Evolutionary conservation across 768 basidiomycete genomes (phyloP), one percentile per base, ranked within the genome.

Genomic region (Boletus sp.): DNA sequence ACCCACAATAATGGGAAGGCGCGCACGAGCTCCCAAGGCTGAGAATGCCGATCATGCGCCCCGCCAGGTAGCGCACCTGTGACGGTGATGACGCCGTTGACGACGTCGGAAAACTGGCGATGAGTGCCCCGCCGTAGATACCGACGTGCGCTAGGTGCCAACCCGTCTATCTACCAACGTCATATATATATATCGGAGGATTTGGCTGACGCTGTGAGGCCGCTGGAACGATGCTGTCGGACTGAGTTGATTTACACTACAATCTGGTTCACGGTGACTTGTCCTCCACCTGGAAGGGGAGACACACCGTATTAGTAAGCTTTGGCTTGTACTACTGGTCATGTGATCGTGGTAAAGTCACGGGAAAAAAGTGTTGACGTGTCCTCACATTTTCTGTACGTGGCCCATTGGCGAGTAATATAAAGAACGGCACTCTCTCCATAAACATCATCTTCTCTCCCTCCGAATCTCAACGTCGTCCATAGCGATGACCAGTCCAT

Each of bases 271-370:
- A n/a, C n/a, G n/a, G n/a, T n/a, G n/a, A n/a, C n/a, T n/a, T n/a
- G n/a, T n/a, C n/a, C n/a, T n/a, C n/a, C n/a, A n/a, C n/a, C n/a
- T n/a, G n/a, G n/a, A n/a, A n/a, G n/a, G n/a, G n/a, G n/a, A n/a
- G n/a, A n/a, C n/a, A n/a, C n/a, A n/a, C 23, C 4, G 23, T 25
- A 4, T 25, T 25, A 25, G 23, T 25, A 25, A 25, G 23, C 23
- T 25, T 25, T 25, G 17, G 17, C 38, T 10, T 39, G 19, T 13
- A 25, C 41, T n/a, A 30, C 32, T 27, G 7, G 13, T 48, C 56
- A 64, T 34, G 55, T 64, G 67, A 70, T 15, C 62, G 67, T 64
- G 69, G 64, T 43, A 69, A 65, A 45, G 17, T 46, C n/a, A 9
- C 19, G 23, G 23, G 23, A 29, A 4, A 25, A 25, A 25, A 25